Evolutionary conservation across 352 stramenopile genomes (phyloP).

Genomic region (Detonula confervacea): DNA sequence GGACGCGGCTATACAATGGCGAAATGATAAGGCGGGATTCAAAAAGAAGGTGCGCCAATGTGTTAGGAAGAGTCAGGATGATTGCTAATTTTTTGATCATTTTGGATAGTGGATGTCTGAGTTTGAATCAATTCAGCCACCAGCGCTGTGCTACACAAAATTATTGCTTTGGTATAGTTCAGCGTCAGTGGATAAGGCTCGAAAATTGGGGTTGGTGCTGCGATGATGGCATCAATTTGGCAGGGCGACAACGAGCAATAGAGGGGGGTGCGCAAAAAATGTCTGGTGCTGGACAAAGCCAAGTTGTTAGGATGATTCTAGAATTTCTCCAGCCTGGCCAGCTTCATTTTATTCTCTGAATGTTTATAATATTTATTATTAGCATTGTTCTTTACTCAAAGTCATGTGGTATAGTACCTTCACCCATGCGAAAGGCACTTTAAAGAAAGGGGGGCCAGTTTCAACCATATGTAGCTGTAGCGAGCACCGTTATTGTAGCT

Average conservation of each 20-base stretch:
- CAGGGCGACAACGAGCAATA: too few relatives aligned
- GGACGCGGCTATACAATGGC: slow-evolving; percentile 93
- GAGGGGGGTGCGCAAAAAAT: not conserved
- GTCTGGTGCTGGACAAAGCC: not conserved
- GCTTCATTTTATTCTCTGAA: not conserved
- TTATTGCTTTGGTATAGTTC: too few relatives aligned
- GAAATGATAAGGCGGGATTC: slow-evolving; percentile 80
- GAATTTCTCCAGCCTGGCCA: not conserved
- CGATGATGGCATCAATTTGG: too few relatives aligned
- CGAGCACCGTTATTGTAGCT: too few relatives aligned
- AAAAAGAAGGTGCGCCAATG: slow-evolving; percentile 85
- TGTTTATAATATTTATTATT: too few relatives aligned
- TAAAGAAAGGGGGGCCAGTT: too few relatives aligned
- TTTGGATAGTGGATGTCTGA: too few relatives aligned
- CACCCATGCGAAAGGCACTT: too few relatives aligned
- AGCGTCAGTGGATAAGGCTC: not conserved
- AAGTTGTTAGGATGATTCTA: not conserved
- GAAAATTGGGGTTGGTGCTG: not conserved
- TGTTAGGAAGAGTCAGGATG: slow-evolving; percentile 85
- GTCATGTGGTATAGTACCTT: too few relatives aligned
- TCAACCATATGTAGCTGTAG: too few relatives aligned
- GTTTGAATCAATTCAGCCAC: too few relatives aligned
- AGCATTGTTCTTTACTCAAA: not conserved
- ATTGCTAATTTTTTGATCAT: slow-evolving; percentile 66
- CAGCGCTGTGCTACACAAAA: too few relatives aligned